Evolutionary conservation across 2,329 filamentous ascomycete genomes (phyloP).

Genomic region (Phymatotrichopsis omnivora): DNA sequence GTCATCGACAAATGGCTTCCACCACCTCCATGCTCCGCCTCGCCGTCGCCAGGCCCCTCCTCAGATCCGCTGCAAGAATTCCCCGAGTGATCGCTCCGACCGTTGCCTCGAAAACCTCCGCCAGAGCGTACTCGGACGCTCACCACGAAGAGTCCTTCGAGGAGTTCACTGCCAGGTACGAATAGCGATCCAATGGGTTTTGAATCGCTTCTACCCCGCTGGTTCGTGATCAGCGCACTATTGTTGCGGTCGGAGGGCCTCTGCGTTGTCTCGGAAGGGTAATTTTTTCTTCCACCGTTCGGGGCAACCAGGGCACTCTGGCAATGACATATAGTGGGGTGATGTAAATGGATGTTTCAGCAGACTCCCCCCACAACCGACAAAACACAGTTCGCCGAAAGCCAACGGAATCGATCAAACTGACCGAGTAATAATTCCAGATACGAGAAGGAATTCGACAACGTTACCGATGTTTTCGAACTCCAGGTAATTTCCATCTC

Average conservation of each 20-base stretch:
- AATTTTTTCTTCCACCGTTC: background rate
- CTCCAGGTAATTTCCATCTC: slow-evolving; percentile 61
- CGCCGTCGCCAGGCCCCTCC: slow-evolving; percentile 44
- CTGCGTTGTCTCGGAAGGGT: background rate
- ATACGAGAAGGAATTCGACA: slow-evolving; percentile 99
- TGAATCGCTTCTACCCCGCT: background rate
- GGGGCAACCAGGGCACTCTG: background rate
- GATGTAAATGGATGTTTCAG: background rate
- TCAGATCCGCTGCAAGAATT: slow-evolving; percentile 30
- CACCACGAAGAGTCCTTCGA: slow-evolving; percentile 97
- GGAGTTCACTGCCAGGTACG: slow-evolving; percentile 95
- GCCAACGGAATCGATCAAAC: no score
- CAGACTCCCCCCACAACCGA: no score
- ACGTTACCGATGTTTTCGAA: slow-evolving; percentile 97
- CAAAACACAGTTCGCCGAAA: no score
- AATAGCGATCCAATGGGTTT: background rate
- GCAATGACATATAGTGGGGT: slow-evolving; percentile 4
- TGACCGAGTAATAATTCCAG: no score
- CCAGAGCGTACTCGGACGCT: slow-evolving; percentile 45
- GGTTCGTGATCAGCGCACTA: background rate
- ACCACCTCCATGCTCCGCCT: slow-evolving; percentile 44
- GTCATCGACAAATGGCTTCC: slow-evolving; percentile 41
- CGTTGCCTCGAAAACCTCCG: slow-evolving; percentile 37
- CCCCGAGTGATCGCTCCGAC: slow-evolving; percentile 26
- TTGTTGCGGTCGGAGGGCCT: background rate